phyloP scores from a whole-genome alignment of 352 stramenopile genomes.

The Phytopythium cucurbitacearum region DNA sequence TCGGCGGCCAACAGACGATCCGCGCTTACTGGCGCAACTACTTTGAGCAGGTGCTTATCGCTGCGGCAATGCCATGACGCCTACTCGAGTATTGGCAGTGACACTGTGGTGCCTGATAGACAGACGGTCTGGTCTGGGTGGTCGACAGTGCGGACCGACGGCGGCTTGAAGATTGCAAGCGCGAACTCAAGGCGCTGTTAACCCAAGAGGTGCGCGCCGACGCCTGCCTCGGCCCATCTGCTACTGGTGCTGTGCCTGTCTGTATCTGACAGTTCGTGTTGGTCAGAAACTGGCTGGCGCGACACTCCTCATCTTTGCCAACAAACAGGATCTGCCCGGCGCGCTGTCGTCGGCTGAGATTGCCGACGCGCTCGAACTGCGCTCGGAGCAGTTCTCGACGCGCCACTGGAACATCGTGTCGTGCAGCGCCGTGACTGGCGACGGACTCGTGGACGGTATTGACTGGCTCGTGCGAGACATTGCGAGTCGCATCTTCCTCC shows the following conservation, averaged over 20 bases:
- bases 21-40: conserved; percentile 99
- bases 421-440: conserved; percentile 95
- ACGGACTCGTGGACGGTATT: conserved; percentile 94
- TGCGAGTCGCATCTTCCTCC: conserved; percentile 94
- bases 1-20: conserved; percentile 99
- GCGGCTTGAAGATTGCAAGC: conserved; percentile 93
- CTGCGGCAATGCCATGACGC: not conserved
- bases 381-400: conserved; percentile 77
- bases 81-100: not conserved
- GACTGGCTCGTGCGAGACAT: conserved; percentile 98
- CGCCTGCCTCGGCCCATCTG: not conserved
- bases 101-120: conserved; percentile 33
- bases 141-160: conserved; percentile 95
- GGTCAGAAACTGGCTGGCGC: conserved; percentile 96
- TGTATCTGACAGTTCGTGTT: not conserved
- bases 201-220: conserved; percentile 70
- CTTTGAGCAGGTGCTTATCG: conserved; percentile 87
- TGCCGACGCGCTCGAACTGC: conserved; percentile 81
- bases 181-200: conserved; percentile 87
- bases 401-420: conserved; percentile 90
- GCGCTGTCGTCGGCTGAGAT: conserved; percentile 92
- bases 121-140: conserved; percentile 99
- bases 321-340: conserved; percentile 98
- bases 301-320: conserved; percentile 98
- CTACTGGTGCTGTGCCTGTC: not conserved